phyloP scores from a whole-genome alignment of 2,329 filamentous ascomycete genomes.

The Phaeosphaeriaceae sp. region DNA sequence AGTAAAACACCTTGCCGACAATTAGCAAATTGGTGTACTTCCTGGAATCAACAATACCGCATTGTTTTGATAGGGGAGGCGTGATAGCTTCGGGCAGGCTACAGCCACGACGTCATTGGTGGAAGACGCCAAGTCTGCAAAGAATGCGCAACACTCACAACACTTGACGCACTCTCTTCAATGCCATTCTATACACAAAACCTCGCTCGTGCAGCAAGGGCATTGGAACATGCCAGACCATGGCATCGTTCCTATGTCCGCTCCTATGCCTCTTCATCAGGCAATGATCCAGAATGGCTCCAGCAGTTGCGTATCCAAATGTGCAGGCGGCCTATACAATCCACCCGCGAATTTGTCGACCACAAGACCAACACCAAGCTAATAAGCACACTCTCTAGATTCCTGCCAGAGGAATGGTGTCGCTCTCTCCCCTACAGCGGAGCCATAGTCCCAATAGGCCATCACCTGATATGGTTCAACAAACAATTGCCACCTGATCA shows the following conservation, averaged over 20 bases:
- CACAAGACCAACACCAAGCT: conserved; percentile 69
- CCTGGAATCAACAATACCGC: too few relatives aligned
- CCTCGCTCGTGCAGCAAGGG: conserved; percentile 15
- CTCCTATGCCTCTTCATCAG: conserved; percentile 17
- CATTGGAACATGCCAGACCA: conserved; percentile 14
- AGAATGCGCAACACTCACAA: neutral
- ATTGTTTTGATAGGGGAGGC: too few relatives aligned
- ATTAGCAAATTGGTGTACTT: too few relatives aligned
- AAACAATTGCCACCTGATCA: conserved; percentile 65
- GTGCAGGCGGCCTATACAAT: conserved; percentile 56
- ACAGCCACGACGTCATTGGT: conserved; percentile 10
- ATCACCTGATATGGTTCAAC: conserved; percentile 90
- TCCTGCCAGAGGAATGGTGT: conserved; percentile 23
- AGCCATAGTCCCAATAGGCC: conserved; percentile 64
- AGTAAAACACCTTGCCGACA: too few relatives aligned
- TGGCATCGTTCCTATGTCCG: conserved; percentile 21
- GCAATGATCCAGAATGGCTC: conserved; percentile 31
- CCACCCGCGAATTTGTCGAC: conserved; percentile 63
- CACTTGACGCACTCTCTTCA: conserved; percentile 5
- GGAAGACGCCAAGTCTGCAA: conserved; percentile 1
- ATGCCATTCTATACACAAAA: conserved; percentile 29
- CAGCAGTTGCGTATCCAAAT: conserved; percentile 44
- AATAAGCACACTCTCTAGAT: conserved; percentile 49
- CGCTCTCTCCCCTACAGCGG: conserved; percentile 1
- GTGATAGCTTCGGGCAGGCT: too few relatives aligned